Evolutionary conservation across 495 filamentous ascomycete species (phyloP), one percentile per base, ranked within the genome.

Genomic region (Penicillium taxi): DNA sequence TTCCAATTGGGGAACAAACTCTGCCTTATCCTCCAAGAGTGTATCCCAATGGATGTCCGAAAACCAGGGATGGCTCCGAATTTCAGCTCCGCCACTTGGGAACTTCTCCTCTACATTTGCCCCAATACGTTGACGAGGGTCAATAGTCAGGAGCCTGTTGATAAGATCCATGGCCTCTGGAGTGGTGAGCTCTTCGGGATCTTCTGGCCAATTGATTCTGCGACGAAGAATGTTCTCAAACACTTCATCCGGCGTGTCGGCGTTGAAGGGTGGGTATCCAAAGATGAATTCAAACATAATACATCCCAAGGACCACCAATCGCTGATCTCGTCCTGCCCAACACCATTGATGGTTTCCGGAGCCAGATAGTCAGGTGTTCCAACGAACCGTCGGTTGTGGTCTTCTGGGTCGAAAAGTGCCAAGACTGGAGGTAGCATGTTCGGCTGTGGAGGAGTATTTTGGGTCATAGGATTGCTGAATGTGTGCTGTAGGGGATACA

Each of bases 281-380:
- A 84, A 96, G 13, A 98, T 66, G 42, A 94, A 96, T 48, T 98
- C 91, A 54, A 96, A 98, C 62, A 96, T 68, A 41, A 98, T 96
- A 50, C 91, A 96, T 2, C 91, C 91, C 29, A 98, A 66, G 5
- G 91, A 96, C 91, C 91, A 98, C 91, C 91, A 98, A 74, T 98
- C 91, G 58, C 91, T 96, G 46, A 88, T 89, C 55, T 96, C 88
- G 56, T 98, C 91, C 61, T 96, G 91, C 0, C 89, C 86, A 42
- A 84, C 74, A 32, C 91, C 91, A 51, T 85, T 88, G 56, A 98
- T 94, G 0, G 91, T 98, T 57, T 98, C 91, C 2, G 91, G 91
- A 2, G 91, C 90, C 12, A 98, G 75, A 59, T 98, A 98, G 63
- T 98, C 91, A 1, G 91, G 91, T 1, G 91, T 98, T 25, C 91